These are phyloP conservation scores for Suillus subaureus DNA, from an alignment of 768 basidiomycete genomes.

Conservation along the genomic window DNA sequence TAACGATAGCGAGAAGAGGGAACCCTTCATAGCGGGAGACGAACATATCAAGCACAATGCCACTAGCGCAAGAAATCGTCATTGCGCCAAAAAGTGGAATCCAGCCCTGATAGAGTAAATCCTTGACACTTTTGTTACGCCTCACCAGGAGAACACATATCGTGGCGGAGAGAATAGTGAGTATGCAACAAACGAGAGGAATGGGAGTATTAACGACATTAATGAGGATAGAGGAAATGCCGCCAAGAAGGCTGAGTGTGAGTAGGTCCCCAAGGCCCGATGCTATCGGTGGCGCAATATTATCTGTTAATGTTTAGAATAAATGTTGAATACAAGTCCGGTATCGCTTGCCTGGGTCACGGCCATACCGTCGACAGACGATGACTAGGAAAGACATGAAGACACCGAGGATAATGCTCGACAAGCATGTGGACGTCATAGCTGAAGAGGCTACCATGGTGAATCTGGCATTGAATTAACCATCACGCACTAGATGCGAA, in stretches of 20 bases:
- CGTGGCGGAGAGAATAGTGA: slow-evolving; percentile 50
- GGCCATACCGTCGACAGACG: slow-evolving; percentile 68
- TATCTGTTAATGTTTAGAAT: slow-evolving; percentile 55
- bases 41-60: slow-evolving; percentile 89
- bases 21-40: slow-evolving; percentile 88
- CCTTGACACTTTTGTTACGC: slow-evolving; percentile 68
- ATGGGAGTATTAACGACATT: slow-evolving; percentile 62
- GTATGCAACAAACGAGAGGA: slow-evolving; percentile 56
- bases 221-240: slow-evolving; percentile 68
- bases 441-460: slow-evolving; percentile 75
- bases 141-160: slow-evolving; percentile 57
- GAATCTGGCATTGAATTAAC: slow-evolving; percentile 49
- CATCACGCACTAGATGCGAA: neutral
- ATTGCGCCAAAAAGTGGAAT: slow-evolving; percentile 85
- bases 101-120: slow-evolving; percentile 87
- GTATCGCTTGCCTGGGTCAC: slow-evolving; percentile 74
- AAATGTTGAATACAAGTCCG: neutral
- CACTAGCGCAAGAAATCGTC: slow-evolving; percentile 84
- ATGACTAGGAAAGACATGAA: slow-evolving; percentile 91
- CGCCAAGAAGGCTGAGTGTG: slow-evolving; percentile 80
- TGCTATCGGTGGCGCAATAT: slow-evolving; percentile 94
- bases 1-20: slow-evolving; percentile 83
- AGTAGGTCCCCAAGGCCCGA: slow-evolving; percentile 91
- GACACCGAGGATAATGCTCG: slow-evolving; percentile 79
- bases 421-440: slow-evolving; percentile 80